Conservation (phyloP, 129 eudicot species). For the Chrysanthemum makinoi region DNA sequence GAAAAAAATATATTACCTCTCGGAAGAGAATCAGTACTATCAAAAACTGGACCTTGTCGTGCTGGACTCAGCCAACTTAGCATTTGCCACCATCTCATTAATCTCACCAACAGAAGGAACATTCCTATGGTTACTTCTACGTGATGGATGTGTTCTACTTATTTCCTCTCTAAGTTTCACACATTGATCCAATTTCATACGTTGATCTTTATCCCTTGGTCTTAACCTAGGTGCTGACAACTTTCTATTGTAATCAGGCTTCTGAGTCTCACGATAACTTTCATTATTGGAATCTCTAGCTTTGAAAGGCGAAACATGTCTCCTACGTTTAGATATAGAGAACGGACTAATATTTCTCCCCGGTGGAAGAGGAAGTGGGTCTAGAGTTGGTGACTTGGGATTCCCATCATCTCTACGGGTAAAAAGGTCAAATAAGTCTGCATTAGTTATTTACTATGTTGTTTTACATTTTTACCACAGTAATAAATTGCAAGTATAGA, state of each 20-base stretch:
- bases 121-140: slow-evolving; percentile 27
- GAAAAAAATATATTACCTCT: slow-evolving; percentile 73
- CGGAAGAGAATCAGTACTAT: slow-evolving; percentile 67
- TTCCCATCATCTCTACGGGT: slow-evolving; percentile 37
- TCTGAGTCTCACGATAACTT: slow-evolving; percentile 21
- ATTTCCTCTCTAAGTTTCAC: slow-evolving; percentile 39
- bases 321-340: slow-evolving; percentile 53
- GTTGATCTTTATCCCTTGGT: slow-evolving; percentile 40
- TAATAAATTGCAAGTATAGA: too few relatives aligned
- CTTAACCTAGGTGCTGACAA: slow-evolving; percentile 58
- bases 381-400: slow-evolving; percentile 31
- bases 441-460: too few relatives aligned
- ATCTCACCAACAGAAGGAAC: slow-evolving; percentile 68
- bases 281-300: slow-evolving; percentile 18
- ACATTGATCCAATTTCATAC: slow-evolving; percentile 21
- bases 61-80: slow-evolving; percentile 42
- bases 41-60: slow-evolving; percentile 25
- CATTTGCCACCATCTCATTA: slow-evolving; percentile 73
- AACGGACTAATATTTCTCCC: slow-evolving; percentile 49
- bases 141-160: slow-evolving; percentile 35
- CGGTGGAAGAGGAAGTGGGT: slow-evolving; percentile 36
- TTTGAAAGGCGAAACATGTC: slow-evolving; percentile 34
- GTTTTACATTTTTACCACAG: too few relatives aligned
- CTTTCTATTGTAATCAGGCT: slow-evolving; percentile 45
- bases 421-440: too few relatives aligned